Evolutionary conservation across 306 rosid species (phyloP).

Genomic region (Boehmeria nivea): DNA sequence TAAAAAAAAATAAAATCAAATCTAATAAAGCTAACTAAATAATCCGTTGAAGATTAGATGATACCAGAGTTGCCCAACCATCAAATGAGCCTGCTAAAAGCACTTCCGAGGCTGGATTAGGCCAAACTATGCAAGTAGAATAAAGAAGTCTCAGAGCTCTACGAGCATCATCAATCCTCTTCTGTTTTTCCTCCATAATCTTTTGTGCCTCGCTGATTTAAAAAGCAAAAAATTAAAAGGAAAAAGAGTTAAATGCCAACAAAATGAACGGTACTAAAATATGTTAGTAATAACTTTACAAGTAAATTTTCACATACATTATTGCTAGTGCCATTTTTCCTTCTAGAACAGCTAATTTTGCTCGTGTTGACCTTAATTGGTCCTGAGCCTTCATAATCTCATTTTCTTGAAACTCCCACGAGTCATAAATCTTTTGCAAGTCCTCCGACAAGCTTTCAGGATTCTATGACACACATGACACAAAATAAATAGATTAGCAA

Average conservation of each 20-base stretch:
- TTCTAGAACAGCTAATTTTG: slow-evolving; percentile 73
- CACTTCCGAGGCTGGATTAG: slow-evolving; percentile 76
- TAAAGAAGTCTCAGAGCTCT: slow-evolving; percentile 54
- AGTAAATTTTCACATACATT: slow-evolving; percentile 49
- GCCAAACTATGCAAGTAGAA: slow-evolving; percentile 60
- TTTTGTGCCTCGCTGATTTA: slow-evolving; percentile 56
- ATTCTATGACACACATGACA: slow-evolving; percentile 32
- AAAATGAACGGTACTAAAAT: too few relatives aligned
- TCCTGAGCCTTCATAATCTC: slow-evolving; percentile 62
- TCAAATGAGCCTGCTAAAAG: slow-evolving; percentile 79
- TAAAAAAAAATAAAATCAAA: background rate
- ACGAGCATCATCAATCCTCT: slow-evolving; percentile 43
- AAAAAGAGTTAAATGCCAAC: slow-evolving; percentile 6
- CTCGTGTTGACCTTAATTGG: slow-evolving; percentile 64
- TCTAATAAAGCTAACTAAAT: background rate
- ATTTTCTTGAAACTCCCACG: slow-evolving; percentile 81
- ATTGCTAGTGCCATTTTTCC: slow-evolving; percentile 77
- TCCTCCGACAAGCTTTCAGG: slow-evolving; percentile 49
- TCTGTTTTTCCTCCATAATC: slow-evolving; percentile 60
- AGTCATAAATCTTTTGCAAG: slow-evolving; percentile 47
- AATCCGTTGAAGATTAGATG: slow-evolving; percentile 14
- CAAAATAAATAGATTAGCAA: background rate
- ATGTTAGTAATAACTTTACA: slow-evolving; percentile 17
- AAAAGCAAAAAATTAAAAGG: slow-evolving; percentile 13
- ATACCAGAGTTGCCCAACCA: slow-evolving; percentile 88